Evolutionary conservation across 2,329 filamentous ascomycete genomes (phyloP).

Genomic region (Cercospora janseana): DNA sequence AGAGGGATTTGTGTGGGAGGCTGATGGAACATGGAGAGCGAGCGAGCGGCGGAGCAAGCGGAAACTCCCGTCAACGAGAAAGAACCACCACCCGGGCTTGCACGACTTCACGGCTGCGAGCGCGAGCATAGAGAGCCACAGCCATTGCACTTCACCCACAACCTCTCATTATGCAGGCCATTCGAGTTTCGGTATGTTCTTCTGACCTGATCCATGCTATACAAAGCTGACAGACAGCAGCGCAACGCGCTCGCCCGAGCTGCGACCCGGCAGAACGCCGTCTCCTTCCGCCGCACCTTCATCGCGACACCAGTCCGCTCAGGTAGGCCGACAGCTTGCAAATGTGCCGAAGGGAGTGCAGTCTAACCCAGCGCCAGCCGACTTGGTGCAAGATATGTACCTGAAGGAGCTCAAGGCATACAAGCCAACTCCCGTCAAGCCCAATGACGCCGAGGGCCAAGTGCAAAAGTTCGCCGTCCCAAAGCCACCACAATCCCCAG

Average conservation of each 20-base stretch:
- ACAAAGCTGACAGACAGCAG: constrained; percentile 44
- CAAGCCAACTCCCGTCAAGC: constrained; percentile 81
- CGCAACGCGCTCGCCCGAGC: constrained; percentile 61
- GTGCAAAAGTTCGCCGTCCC: constrained; percentile 84
- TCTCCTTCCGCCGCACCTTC: constrained; percentile 61
- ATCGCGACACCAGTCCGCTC: constrained; percentile 60
- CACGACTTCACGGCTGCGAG: constrained; percentile 9
- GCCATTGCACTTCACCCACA: constrained; percentile 3
- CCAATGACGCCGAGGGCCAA: constrained; percentile 81
- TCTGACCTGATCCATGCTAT: constrained; percentile 30
- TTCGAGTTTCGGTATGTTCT: constrained; percentile 57
- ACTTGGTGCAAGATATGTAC: constrained; percentile 97
- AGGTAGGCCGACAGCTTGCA: constrained; percentile 53
- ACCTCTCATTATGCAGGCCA: constrained; percentile 53
- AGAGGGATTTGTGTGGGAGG: constrained; percentile 13
- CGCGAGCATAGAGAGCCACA: constrained; percentile 9
- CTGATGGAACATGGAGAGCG: constrained; percentile 2
- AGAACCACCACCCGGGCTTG: constrained; percentile 7
- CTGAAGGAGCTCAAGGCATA: constrained; percentile 93
- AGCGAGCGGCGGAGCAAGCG: neutral
- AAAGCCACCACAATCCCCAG: constrained; percentile 79
- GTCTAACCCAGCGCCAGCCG: constrained; percentile 58
- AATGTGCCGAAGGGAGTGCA: neutral
- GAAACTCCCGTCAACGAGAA: constrained; percentile 8
- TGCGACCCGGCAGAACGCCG: constrained; percentile 56